Evolutionary conservation across 257 asterid species (phyloP).

Genomic region (Nicotiana undulata): DNA sequence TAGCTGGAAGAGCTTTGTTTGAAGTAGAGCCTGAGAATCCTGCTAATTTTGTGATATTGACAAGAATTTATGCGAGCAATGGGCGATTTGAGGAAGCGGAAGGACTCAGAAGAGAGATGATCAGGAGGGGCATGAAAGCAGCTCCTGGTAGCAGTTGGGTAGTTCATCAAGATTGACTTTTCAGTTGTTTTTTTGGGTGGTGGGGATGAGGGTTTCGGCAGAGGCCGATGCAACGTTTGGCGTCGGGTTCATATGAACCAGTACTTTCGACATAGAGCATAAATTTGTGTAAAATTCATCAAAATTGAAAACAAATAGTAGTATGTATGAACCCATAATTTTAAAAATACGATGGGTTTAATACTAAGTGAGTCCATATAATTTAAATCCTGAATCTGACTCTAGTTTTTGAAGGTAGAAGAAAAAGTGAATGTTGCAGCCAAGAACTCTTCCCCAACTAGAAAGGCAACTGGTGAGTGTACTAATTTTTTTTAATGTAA

Average conservation of each 20-base stretch:
- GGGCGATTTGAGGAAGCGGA: conserved; percentile 30
- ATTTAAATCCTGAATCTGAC: too few species aligned
- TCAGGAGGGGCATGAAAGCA: conserved; percentile 27
- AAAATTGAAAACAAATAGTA: too few species aligned
- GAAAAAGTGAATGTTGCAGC: too few species aligned
- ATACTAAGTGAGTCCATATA: too few species aligned
- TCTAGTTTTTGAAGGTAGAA: too few species aligned
- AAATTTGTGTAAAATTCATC: too few species aligned
- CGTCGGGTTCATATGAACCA: too few species aligned
- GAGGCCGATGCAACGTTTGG: too few species aligned
- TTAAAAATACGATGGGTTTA: too few species aligned
- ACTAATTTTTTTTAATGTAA: background rate
- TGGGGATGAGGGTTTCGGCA: too few species aligned
- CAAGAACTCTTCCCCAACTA: conserved; percentile 60
- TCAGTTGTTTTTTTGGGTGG: background rate
- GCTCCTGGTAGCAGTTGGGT: conserved; percentile 46
- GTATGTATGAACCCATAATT: too few species aligned
- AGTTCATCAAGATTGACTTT: conserved; percentile 12
- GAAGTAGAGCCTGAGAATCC: conserved; percentile 46
- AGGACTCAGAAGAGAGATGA: conserved; percentile 32
- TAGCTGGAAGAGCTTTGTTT: conserved; percentile 39
- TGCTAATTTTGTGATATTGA: conserved; percentile 37
- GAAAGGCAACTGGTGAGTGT: conserved; percentile 62
- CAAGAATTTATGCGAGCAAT: conserved; percentile 25
- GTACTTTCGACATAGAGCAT: too few species aligned